Evolutionary conservation across 176 grass and related monocot species (phyloP).

Genomic region (Alopecurus myosuroides): DNA sequence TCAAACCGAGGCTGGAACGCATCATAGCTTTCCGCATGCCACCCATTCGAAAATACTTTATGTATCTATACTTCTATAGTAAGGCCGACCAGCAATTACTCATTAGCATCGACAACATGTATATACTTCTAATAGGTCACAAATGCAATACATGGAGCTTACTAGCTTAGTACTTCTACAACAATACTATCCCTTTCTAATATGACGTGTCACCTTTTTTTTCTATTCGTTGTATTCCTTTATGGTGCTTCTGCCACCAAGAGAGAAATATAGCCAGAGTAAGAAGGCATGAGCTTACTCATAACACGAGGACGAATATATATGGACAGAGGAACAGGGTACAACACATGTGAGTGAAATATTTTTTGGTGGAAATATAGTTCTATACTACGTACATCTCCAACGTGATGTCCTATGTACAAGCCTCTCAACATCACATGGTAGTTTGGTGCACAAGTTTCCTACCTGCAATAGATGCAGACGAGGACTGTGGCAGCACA

Average conservation of each 20-base stretch:
- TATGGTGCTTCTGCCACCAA: too few relatives aligned
- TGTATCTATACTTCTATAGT: neutral
- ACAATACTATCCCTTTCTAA: neutral
- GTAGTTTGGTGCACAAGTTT: too few relatives aligned
- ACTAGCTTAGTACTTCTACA: neutral
- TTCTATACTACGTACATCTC: neutral
- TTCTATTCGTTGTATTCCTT: neutral
- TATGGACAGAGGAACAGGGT: neutral
- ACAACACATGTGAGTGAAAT: neutral
- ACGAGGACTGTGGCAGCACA: too few relatives aligned
- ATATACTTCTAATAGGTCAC: neutral
- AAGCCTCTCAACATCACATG: too few relatives aligned
- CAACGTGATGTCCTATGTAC: neutral
- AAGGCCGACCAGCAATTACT: neutral
- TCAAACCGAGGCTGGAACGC: neutral
- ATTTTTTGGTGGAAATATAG: neutral
- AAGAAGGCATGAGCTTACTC: too few relatives aligned
- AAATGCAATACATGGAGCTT: neutral
- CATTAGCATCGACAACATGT: neutral
- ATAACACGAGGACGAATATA: neutral
- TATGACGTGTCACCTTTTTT: neutral
- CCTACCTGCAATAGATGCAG: too few relatives aligned
- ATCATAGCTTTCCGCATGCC: neutral
- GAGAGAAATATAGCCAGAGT: neutral
- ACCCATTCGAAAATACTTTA: neutral